Conservation (phyloP, 2,329 filamentous ascomycete genomes). For the Xylaria multiplex region DNA sequence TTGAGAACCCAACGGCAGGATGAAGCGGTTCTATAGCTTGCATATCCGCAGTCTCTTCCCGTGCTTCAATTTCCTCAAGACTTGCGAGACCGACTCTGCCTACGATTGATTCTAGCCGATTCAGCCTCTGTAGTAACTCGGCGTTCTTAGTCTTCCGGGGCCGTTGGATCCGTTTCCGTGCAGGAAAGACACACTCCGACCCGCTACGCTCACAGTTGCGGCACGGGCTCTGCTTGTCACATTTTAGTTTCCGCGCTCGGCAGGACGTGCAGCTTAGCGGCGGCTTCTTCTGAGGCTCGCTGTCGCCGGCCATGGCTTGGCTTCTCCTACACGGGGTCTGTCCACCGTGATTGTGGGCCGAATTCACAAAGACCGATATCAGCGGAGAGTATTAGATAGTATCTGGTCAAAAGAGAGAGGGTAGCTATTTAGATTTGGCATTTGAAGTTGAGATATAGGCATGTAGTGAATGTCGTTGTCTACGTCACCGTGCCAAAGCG, state of each 20-base stretch:
- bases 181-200: constrained; percentile 59
- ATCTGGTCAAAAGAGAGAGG: background rate
- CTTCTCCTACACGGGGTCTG: background rate
- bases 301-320: constrained; percentile 23
- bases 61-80: constrained; percentile 31
- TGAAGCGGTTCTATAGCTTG: constrained; percentile 10
- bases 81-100: constrained; percentile 53
- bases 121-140: constrained; percentile 57
- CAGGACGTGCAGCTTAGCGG: constrained; percentile 68
- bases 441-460: background rate
- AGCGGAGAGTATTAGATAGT: background rate
- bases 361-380: constrained; percentile 15
- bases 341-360: background rate
- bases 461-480: background rate
- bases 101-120: constrained; percentile 58
- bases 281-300: constrained; percentile 46
- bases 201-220: constrained; percentile 60
- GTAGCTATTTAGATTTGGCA: background rate
- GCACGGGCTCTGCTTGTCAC: constrained; percentile 67
- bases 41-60: constrained; percentile 22
- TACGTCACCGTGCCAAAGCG: background rate
- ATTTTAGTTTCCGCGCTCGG: constrained; percentile 71
- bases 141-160: constrained; percentile 55
- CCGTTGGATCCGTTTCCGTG: constrained; percentile 56
- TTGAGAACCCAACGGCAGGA: background rate